These are phyloP conservation scores for Insectozyma bohioensis DNA, from an alignment of 1,139 yeast genomes.

Conservation along the genomic window DNA sequence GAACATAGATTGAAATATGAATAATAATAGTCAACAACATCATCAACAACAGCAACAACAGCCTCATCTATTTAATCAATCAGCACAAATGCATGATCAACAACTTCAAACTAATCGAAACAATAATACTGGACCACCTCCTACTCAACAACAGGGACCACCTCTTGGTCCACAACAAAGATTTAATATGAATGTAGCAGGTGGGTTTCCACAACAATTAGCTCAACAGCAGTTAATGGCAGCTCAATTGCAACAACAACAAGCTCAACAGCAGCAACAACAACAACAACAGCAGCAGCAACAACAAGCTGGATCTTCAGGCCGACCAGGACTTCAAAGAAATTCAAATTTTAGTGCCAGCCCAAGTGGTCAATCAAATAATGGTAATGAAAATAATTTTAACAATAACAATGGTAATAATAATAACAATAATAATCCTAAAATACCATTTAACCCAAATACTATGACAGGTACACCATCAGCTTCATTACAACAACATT, in stretches of 20 bases:
- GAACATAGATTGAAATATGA: conserved; percentile 1
- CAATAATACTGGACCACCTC: conserved; percentile 2
- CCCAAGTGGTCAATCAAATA: conserved; percentile 7
- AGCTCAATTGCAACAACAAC: conserved; percentile 3
- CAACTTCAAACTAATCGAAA: conserved; percentile 8
- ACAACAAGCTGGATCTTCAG: conserved; percentile 3
- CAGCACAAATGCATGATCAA: conserved; percentile 13
- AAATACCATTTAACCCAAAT: conserved; percentile 10
- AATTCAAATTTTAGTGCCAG: conserved; percentile 11
- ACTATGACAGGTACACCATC: conserved; percentile 9
- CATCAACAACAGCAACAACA: conserved; percentile 11
- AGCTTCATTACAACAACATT: conserved; percentile 9
- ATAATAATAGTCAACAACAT: conserved; percentile 11
- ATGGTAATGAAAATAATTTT: conserved; percentile 2
- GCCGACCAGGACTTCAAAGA: conserved; percentile 12
- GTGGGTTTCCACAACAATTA: conserved; percentile 9
- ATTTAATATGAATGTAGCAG: conserved; percentile 8
- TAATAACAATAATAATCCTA: conserved; percentile 1
- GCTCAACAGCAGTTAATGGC: conserved; percentile 10
- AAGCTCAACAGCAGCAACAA: conserved; percentile 7
- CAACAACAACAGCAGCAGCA: conserved; percentile 5
- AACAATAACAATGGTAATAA: conserved; percentile 2
- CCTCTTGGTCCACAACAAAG: conserved; percentile 11
- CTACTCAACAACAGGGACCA: conserved; percentile 6
- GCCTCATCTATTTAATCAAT: conserved; percentile 14